A percentile compares a stretch with the other conserved stretches of the same genome.
Conservation (phyloP, 176 grass and related monocot genomes). For the Oryza rufipogon region DNA sequence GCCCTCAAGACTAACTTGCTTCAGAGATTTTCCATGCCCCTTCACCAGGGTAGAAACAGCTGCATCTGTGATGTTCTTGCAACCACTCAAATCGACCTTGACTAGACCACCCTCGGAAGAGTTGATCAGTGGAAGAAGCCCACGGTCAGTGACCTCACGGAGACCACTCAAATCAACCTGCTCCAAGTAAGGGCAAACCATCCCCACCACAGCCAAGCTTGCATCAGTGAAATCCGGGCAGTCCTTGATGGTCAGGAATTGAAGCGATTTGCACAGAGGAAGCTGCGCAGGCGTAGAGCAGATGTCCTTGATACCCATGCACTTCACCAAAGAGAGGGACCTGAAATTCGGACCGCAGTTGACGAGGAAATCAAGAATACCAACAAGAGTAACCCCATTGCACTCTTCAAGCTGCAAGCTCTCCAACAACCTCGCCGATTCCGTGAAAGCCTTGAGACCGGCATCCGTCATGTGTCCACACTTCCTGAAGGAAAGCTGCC, state of each 20-base stretch:
- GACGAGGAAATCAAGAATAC: conserved; percentile 70
- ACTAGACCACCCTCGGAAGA: conserved; percentile 56
- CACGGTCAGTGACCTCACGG: conserved; percentile 63
- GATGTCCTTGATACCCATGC: conserved; percentile 79
- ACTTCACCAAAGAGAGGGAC: conserved; percentile 83
- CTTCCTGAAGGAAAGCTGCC: conserved; percentile 65
- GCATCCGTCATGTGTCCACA: conserved; percentile 73
- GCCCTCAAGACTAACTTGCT: conserved; percentile 78
- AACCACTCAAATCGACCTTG: conserved; percentile 79
- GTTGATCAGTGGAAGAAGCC: conserved; percentile 69
- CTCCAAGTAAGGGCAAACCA: conserved; percentile 86
- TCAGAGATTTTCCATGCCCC: conserved; percentile 77
- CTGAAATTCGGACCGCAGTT: conserved; percentile 68
- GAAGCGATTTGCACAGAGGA: conserved; percentile 67
- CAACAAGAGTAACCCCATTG: conserved; percentile 67
- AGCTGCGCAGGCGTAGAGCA: conserved; percentile 55
- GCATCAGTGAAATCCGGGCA: conserved; percentile 87
- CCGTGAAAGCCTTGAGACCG: conserved; percentile 63
- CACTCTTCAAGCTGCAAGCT: conserved; percentile 84
- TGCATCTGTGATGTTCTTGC: conserved; percentile 83
- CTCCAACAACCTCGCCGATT: conserved; percentile 62
- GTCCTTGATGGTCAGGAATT: conserved; percentile 74
- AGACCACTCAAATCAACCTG: conserved; percentile 78
- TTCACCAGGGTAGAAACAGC: conserved; percentile 67
- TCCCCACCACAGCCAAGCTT: conserved; percentile 73